Evolutionary conservation across 441 rosid genomes (phyloP), one percentile per base, ranked within the genome.

Genomic region (Francoa sonchifolia): DNA sequence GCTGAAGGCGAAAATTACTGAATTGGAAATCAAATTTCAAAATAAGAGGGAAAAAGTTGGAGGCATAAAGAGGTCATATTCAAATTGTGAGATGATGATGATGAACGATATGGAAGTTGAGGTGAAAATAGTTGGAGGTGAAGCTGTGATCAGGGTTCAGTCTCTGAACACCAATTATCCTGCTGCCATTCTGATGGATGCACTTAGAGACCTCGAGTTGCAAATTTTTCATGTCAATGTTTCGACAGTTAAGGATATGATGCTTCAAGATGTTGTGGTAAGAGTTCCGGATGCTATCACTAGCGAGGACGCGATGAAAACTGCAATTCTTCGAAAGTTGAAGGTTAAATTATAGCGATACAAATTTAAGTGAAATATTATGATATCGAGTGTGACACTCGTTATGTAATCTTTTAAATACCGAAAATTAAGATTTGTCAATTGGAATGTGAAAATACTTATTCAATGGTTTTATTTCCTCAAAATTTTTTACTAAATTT

Each of bases 201-300:
- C 58, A 1, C 53, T 72, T 6, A 56, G 72, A 37, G 65, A 58
- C 6, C 59, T 73, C 15, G 55, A 63, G 47, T 54, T 72, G 29
- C 55, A 48, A 1, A 60, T 76, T 11, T 52, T 54, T 33, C 74
- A 76, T 21, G 77, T 67, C 0, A 69, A 75, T 36, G 36, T 72
- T 12, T 62, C 76, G 1, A 52, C 52, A 34, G 60, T 72, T 15
- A 58, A 53, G 35, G 63, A 54, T 0, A 3, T 63, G 19, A 31
- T 70, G 63, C 58, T 76, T 18, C 74, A 62, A 25, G 77, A 69
- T 50, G 59, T 59, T 23, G 84, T 72, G 9, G 63, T 72, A 12
- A 47, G 32, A 19, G 21, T 61, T 49, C 73, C 69, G 14, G 48
- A 40, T 0, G 69, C n/a, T n/a, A n/a, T n/a, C n/a, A n/a, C n/a